phyloP scores from a whole-genome alignment of 805 yeast species.

The Saccharomycopsis javanensis region DNA sequence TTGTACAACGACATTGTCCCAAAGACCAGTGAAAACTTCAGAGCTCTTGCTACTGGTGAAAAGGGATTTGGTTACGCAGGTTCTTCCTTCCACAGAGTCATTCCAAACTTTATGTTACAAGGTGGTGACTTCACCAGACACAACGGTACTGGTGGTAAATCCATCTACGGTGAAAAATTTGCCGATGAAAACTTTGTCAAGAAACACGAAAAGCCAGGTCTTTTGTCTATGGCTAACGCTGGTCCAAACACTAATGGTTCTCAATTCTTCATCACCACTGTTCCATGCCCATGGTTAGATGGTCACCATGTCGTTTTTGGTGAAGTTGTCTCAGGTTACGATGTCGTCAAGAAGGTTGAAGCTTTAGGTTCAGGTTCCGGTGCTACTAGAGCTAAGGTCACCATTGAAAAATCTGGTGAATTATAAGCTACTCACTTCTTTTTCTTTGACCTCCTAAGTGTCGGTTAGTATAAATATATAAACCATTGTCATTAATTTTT shows the following conservation, averaged over 20 bases:
- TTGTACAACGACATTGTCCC: constrained; percentile 87
- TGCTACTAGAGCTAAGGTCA: constrained; percentile 60
- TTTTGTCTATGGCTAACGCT: constrained; percentile 94
- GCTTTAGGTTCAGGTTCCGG: constrained; percentile 57
- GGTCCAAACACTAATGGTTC: constrained; percentile 98
- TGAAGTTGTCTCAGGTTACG: constrained; percentile 77
- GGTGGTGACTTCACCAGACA: constrained; percentile 92
- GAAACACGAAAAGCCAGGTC: constrained; percentile 73
- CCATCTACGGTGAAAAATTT: constrained; percentile 74
- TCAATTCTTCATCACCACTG: constrained; percentile 93
- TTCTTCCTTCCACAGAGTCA: constrained; percentile 93
- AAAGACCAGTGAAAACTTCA: constrained; percentile 93
- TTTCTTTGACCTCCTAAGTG: too few relatives aligned
- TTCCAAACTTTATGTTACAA: constrained; percentile 97
- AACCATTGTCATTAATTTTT: too few relatives aligned
- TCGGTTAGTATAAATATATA: too few relatives aligned
- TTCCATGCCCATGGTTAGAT: constrained; percentile 78
- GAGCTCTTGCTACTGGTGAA: constrained; percentile 92
- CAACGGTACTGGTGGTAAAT: constrained; percentile 96
- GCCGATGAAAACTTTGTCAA: constrained; percentile 66
- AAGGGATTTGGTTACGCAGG: constrained; percentile 90
- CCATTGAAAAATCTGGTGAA: constrained; percentile 69
- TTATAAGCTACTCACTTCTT: constrained; percentile 5
- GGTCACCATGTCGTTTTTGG: constrained; percentile 95
- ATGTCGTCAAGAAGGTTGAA: constrained; percentile 72